Percentiles rank a stretch among this genome's conserved stretches.
Evolutionary conservation across 768 basidiomycete species (phyloP).

Genomic region (Tephrocybe sp.): DNA sequence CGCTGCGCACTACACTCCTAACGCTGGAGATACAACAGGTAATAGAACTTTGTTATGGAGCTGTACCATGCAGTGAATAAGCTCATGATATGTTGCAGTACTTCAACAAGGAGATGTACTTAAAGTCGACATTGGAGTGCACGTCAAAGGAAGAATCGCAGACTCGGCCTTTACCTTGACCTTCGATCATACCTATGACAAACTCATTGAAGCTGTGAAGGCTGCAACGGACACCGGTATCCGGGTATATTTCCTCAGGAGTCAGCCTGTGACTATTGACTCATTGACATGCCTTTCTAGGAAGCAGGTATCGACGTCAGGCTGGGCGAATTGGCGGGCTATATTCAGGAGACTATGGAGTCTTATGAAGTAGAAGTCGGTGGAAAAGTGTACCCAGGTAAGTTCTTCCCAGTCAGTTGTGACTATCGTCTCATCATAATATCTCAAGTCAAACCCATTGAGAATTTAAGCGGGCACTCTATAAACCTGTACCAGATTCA

Average conservation of each 20-base stretch:
- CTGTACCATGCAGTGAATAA: too few species aligned
- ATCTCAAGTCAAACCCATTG: slow-evolving; percentile 82
- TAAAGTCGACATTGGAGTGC: slow-evolving; percentile 97
- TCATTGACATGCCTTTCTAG: slow-evolving; percentile 34
- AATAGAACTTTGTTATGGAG: background rate
- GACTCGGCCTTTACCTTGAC: slow-evolving; percentile 96
- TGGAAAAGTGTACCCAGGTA: slow-evolving; percentile 81
- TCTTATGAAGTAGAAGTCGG: slow-evolving; percentile 95
- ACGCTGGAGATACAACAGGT: slow-evolving; percentile 88
- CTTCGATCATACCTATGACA: slow-evolving; percentile 89
- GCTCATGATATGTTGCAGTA: slow-evolving; percentile 5
- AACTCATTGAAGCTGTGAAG: slow-evolving; percentile 85
- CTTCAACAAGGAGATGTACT: slow-evolving; percentile 62
- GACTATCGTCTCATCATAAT: slow-evolving; percentile 1
- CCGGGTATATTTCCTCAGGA: slow-evolving; percentile 44
- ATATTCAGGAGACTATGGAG: slow-evolving; percentile 98
- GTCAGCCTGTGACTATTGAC: background rate
- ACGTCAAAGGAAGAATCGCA: slow-evolving; percentile 91
- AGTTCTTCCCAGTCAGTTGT: slow-evolving; percentile 14
- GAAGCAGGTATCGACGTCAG: slow-evolving; percentile 97
- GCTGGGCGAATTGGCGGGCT: slow-evolving; percentile 87
- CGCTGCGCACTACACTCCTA: slow-evolving; percentile 96
- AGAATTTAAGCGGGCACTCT: slow-evolving; percentile 92
- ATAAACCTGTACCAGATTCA: slow-evolving; percentile 92
- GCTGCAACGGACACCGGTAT: slow-evolving; percentile 95